Conservation (phyloP, 2,329 filamentous ascomycete genomes). For the Phialocephala sp. region DNA sequence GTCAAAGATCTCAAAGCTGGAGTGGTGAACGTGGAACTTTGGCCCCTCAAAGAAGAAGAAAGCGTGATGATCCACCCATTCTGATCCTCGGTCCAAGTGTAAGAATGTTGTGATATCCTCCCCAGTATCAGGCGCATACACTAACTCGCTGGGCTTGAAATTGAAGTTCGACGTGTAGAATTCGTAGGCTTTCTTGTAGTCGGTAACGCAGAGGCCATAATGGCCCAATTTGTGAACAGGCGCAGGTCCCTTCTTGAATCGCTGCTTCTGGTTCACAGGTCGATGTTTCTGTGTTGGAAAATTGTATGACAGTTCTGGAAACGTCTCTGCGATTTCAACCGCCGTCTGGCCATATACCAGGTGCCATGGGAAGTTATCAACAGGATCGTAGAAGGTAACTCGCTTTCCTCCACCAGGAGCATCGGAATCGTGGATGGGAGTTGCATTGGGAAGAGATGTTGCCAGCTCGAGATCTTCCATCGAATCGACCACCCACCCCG, state of each 20-base stretch:
- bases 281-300: conserved; percentile 56
- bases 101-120: conserved; percentile 55
- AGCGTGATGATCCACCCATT: conserved; percentile 59
- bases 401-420: conserved; percentile 59
- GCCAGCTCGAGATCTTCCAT: conserved; percentile 60
- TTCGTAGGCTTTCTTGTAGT: conserved; percentile 54
- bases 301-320: conserved; percentile 53
- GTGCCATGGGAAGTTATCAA: conserved; percentile 63
- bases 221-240: conserved; percentile 60
- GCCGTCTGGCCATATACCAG: conserved; percentile 59
- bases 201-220: conserved; percentile 59
- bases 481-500: conserved; percentile 62
- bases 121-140: conserved; percentile 30
- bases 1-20: conserved; percentile 72
- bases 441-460: conserved; percentile 53
- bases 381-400: conserved; percentile 56
- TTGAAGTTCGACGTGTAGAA: conserved; percentile 59
- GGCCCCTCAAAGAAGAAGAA: conserved; percentile 54
- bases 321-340: conserved; percentile 46
- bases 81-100: conserved; percentile 58
- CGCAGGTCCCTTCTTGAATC: conserved; percentile 56
- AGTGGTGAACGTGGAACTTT: conserved; percentile 58
- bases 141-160: conserved; percentile 53
- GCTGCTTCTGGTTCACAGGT: conserved; percentile 54
- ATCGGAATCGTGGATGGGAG: conserved; percentile 55